Evolutionary conservation across 2,329 filamentous ascomycete genomes (phyloP).

Genomic region (Fusarium decemcellulare): DNA sequence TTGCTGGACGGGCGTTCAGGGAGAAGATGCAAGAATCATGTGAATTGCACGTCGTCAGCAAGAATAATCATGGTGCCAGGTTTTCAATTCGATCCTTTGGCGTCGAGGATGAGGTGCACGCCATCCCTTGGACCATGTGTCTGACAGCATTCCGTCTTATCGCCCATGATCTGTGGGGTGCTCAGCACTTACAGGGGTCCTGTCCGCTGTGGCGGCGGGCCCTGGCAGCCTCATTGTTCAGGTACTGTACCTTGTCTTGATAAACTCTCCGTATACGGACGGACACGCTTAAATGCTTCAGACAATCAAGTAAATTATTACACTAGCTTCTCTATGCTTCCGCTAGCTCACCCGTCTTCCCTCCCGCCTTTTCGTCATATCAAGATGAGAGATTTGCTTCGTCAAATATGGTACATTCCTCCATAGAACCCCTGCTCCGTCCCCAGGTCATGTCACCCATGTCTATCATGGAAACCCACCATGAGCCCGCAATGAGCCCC

Average conservation of each 20-base stretch:
- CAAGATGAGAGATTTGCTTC: constrained; percentile 29
- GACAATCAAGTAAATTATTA: constrained; percentile 23
- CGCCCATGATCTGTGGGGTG: neutral
- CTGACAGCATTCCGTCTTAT: constrained; percentile 3
- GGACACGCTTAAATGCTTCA: neutral
- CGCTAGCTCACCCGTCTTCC: constrained; percentile 13
- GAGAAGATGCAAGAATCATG: constrained; percentile 1
- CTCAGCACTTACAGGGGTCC: neutral
- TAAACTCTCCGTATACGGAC: too few relatives aligned
- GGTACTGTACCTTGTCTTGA: too few relatives aligned
- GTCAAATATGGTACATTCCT: constrained; percentile 26
- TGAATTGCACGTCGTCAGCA: neutral
- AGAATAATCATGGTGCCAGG: constrained; percentile 11
- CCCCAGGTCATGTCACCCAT: constrained; percentile 7
- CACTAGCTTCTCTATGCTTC: constrained; percentile 22
- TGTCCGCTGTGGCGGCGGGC: neutral
- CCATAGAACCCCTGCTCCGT: constrained; percentile 10
- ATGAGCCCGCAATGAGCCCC: constrained; percentile 1
- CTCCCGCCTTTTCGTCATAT: constrained; percentile 25
- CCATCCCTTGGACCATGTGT: neutral
- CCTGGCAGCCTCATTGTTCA: neutral
- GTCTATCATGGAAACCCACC: constrained; percentile 5
- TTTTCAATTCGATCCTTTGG: neutral
- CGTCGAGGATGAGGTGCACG: neutral
- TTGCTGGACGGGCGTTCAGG: neutral